Evolutionary conservation across 75 land plant species (phyloP), one percentile per base, ranked within the genome.

Genomic region (Cryptomeria japonica): DNA sequence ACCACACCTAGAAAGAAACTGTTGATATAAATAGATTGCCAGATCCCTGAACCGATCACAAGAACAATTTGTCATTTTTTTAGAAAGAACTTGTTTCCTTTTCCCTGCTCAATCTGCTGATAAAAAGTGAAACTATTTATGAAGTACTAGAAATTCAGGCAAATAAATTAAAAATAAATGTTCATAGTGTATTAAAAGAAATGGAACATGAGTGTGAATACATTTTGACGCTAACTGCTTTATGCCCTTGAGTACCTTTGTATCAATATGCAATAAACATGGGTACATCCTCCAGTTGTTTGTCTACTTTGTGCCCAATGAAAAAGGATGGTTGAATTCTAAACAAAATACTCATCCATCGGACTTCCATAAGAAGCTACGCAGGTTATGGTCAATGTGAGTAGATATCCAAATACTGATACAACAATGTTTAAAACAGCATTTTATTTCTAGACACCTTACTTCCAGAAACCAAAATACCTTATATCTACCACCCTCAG

Each of bases 301-400:
- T 37, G 1, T 15, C 37, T 15, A 77, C 80, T 15, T 5, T 9
- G 25, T 14, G 9, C 28, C 44, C 83, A 80, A 22, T 25, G 83
- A 28, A 80, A 22, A 80, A 80, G 38, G 9, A 80, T 80, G 14
- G 14, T 34, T 13, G 32, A 2, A 75, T 42, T 80, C 44, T 80
- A 80, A 8, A 42, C 83, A 80, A 80, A 22, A 28, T 80, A 22
- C 38, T 14, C 55, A 13, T 51, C 55, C 55, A 51, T 47, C 51
- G 10, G 51, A 34, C 3, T 15, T 38, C 7, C 22, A 79, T 22
- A 10, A 80, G 16, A 80, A 75, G 77, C 77, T 75, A 14, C 13
- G 34, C 34, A 75, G 37, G 83, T 41, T 80, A 80, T 80, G 83
- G 83, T 64, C 70, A 58, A 76, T 36, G 36, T 77, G 80, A 77